Evolutionary conservation across 2,329 filamentous ascomycete species (phyloP), one percentile per base, ranked within the genome.

Genomic region (Nannizzia gypsea): DNA sequence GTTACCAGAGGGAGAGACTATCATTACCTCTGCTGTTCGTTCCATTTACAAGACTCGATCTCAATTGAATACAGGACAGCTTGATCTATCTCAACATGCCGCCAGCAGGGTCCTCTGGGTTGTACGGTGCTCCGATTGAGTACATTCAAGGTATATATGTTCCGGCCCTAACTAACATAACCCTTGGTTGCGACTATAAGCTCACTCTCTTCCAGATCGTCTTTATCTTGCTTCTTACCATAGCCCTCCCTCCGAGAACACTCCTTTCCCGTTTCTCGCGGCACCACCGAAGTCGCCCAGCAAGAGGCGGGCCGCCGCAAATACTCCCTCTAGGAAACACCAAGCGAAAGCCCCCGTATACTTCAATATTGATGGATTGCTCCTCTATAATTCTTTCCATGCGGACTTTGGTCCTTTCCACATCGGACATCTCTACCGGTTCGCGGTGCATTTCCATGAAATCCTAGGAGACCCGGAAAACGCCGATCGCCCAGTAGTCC

Each of bases 351-450:
- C 36, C 4, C 93, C 93, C 0, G 91, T 89, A 71, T 99, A 97
- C 77, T 99, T 99, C 75, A 92, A 90, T 57, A 86, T 97, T 66
- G 93, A 99, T 71, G 89, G 95, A 71, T 87, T 81, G 44, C 84
- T 99, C 50, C 81, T 96, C 54, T 99, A 99, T 81, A 99, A 99
- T 74, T 91, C 92, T 34, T 99, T 99, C 76, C 91, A 97, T 76
- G 91, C 95, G 69, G 93, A 99, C 76, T 99, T 99, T 73, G 93
- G 93, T 68, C 93, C 93, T 69, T 80, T 99, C 62, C 93, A 99
- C 78, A 95, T 99, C 66, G 93, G 93, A 26, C 93, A 99, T 73
- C 79, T 99, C 44, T 99, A 97, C 79, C 84, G 93, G 64, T 99
- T 97, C 73, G 92, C 93, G 3, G 88, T 97, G 59, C 87, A 92